These are phyloP conservation scores for Panaeolus papilionaceus DNA, from an alignment of 768 basidiomycete species.

Conservation along the genomic window DNA sequence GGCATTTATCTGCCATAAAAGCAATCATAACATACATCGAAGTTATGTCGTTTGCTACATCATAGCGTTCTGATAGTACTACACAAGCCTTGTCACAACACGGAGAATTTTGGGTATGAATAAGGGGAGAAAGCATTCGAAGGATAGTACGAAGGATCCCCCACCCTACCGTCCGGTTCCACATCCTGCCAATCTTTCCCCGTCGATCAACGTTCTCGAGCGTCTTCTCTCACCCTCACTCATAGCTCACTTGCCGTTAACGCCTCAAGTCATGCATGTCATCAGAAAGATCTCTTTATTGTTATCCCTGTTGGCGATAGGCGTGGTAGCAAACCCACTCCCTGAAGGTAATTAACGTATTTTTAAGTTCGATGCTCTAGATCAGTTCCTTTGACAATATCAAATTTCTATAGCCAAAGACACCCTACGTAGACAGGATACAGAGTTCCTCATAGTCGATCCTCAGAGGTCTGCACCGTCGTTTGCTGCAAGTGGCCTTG, in stretches of 20 bases:
- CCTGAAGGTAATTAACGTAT: not conserved
- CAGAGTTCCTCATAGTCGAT: not conserved
- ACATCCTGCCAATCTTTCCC: not conserved
- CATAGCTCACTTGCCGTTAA: not conserved
- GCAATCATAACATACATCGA: too few relatives aligned
- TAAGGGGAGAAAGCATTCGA: too few relatives aligned
- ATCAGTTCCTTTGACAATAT: not conserved
- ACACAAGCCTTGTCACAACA: not conserved
- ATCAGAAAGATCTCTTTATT: not conserved
- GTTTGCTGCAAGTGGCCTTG: too few relatives aligned
- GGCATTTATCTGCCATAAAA: too few relatives aligned
- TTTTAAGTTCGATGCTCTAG: not conserved
- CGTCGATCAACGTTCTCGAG: not conserved
- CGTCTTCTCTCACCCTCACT: not conserved
- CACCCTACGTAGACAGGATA: not conserved
- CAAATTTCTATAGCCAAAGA: not conserved
- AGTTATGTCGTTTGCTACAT: not conserved
- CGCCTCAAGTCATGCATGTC: not conserved
- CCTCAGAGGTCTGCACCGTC: not conserved
- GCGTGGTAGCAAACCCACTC: not conserved
- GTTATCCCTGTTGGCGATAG: not conserved
- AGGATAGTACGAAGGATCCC: not conserved
- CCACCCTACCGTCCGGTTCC: not conserved
- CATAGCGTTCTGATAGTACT: not conserved
- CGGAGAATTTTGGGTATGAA: not conserved